These are phyloP conservation scores for Neonothopanus nambi DNA, from an alignment of 1,284 basidiomycete genomes.

Conservation along the genomic window DNA sequence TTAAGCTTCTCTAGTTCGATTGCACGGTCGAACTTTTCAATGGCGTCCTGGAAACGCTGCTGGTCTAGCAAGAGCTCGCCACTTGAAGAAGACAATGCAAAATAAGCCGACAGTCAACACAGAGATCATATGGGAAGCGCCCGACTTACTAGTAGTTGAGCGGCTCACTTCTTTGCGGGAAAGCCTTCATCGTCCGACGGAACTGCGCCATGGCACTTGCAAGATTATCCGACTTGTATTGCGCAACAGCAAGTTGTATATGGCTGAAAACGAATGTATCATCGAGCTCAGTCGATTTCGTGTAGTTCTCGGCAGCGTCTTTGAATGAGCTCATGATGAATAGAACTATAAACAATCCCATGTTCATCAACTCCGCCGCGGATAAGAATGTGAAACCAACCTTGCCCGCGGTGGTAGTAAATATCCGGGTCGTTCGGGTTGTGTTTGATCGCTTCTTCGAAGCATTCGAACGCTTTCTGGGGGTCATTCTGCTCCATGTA, in stretches of 20 bases:
- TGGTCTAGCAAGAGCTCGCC: constrained; percentile 96
- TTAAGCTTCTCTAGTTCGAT: constrained; percentile 85
- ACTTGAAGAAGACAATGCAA: constrained; percentile 39
- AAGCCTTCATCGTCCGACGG: constrained; percentile 76
- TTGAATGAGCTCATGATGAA: constrained; percentile 94
- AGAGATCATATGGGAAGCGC: not conserved
- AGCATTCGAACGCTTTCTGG: constrained; percentile 86
- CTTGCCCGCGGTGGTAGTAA: constrained; percentile 99
- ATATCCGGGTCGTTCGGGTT: constrained; percentile 92
- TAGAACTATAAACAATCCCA: constrained; percentile 69
- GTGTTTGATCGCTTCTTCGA: constrained; percentile 86
- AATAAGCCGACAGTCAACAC: not conserved
- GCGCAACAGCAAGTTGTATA: constrained; percentile 95
- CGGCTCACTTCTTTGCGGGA: constrained; percentile 84
- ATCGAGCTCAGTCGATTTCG: constrained; percentile 17
- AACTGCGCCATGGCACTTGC: constrained; percentile 89
- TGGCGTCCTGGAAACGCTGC: constrained; percentile 84
- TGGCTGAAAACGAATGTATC: constrained; percentile 51
- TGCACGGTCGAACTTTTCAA: constrained; percentile 94
- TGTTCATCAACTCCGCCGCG: too few relatives aligned
- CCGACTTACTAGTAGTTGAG: constrained; percentile 86
- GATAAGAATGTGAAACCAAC: too few relatives aligned
- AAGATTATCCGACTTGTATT: constrained; percentile 87
- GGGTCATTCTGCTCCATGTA: constrained; percentile 94
- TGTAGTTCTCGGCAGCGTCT: constrained; percentile 20